Base-by-base conservation (phyloP, 2,329 filamentous ascomycete species). In the Aspergillus fructus region DNA sequence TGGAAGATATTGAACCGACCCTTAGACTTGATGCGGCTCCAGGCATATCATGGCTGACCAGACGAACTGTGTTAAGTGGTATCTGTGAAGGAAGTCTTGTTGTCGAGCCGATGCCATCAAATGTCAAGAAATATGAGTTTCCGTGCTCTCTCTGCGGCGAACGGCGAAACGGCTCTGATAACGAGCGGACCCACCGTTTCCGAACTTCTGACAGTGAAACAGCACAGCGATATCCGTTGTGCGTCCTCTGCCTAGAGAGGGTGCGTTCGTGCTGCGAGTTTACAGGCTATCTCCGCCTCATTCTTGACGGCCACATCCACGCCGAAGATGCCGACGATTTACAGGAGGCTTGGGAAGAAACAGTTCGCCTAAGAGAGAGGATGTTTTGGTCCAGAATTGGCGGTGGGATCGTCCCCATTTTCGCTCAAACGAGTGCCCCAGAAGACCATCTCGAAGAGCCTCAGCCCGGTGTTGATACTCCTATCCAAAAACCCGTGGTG, bases 371-470 rank as follows among this genome's bases (percentile, higher is more conserved):
- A 48, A 83, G 94, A 50, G 94, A 99, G 73, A 88, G 93, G 65
- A 96, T 99, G 89, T 99, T 99, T 72, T 99, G 94, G 94, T 86
- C 90, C 50, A 85, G 94, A 55, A 86, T 99, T 52, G 93, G 93
- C 24, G 94, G 93, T 27, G 94, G 94, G 13, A 91, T 99, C 2
- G 78, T 97, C 12, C 94, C 93, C 1, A 79, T 83, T 12, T 78
- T 79, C 50, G 62, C 78, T 24, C 65, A 62, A 12, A 46, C 59
- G 27, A 66, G 59, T 27, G 56, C 33, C 24, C 39, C 45, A 42
- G 57, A 58, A 41, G 49, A 53, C 2, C 41, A 34, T 5, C 51
- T 53, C 5, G 45, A 43, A 13, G 57, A 58, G 39, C 55, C 61
- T 6, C 56, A 60, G 34, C 46, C 17, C 1, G 55, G 59, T 13